Percentiles rank a stretch among this genome's conserved stretches.
Evolutionary conservation across 768 basidiomycete species (phyloP).

Genomic region (Amanita molliuscula): DNA sequence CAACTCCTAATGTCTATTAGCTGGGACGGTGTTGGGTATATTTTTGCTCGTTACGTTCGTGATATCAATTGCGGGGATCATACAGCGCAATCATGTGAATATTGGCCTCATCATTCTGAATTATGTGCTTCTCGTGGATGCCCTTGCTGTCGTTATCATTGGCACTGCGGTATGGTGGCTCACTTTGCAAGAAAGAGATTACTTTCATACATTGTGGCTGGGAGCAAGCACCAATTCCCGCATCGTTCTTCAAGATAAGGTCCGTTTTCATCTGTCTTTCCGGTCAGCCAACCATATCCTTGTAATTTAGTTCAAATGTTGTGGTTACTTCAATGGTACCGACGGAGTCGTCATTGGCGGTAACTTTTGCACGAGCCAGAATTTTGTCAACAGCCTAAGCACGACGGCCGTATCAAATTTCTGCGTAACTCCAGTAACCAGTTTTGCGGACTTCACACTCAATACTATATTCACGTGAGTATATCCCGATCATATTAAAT

Average conservation of each 20-base stretch:
- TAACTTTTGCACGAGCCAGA: conserved; percentile 39
- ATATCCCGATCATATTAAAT: background rate
- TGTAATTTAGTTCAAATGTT: conserved; percentile 59
- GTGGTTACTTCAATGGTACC: conserved; percentile 73
- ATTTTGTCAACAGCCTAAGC: conserved; percentile 31
- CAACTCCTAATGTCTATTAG: conserved; percentile 24
- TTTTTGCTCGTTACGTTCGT: conserved; percentile 56
- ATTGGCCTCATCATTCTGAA: conserved; percentile 68
- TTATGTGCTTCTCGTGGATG: conserved; percentile 59
- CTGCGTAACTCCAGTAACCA: conserved; percentile 65
- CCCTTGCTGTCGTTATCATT: conserved; percentile 46
- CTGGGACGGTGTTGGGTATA: conserved; percentile 61
- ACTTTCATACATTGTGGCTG: conserved; percentile 54
- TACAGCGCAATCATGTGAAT: conserved; percentile 61
- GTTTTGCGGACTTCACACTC: conserved; percentile 59
- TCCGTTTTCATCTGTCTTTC: conserved; percentile 20
- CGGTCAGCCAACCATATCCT: background rate
- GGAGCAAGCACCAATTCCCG: conserved; percentile 33
- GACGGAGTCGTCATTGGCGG: conserved; percentile 53
- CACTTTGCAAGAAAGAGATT: conserved; percentile 59
- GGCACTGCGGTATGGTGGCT: conserved; percentile 78
- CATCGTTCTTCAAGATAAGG: conserved; percentile 63
- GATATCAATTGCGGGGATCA: conserved; percentile 60
- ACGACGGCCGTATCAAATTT: conserved; percentile 34
- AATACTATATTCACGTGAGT: conserved; percentile 81